Evolutionary conservation across 208 protist species (phyloP), one percentile per base, ranked within the genome.

Genomic region (Leishmania aethiopica): DNA sequence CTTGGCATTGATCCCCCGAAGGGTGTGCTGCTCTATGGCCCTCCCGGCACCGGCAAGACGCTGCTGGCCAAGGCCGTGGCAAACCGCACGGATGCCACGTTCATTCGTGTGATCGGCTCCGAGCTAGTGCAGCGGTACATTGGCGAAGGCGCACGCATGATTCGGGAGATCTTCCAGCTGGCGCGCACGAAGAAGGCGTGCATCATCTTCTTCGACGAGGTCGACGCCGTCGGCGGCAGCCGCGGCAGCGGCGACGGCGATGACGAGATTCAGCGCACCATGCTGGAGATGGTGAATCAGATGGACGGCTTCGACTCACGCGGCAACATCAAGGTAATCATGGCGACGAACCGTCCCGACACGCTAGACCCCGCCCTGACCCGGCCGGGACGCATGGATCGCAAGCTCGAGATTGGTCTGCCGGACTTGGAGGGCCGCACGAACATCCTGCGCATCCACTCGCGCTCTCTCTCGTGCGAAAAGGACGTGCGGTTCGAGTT

Each of bases 181-280:
- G 99, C 99, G 7, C 88, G 99, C 51, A 97, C 96, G 4, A 99
- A 99, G 88, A 99, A 99, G 91, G 98, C 99, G 75, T 99, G 98
- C 86, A 99, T 99, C 79, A 99, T 99, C 84, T 99, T 99, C 89
- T 99, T 99, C 87, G 99, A 99, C 87, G 99, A 99, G 93, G 98
- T 99, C 42, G 99, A 99, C 86, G 99, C 99, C 35, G 99, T 99
- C 75, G 99, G 99, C 77, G 98, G 97, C 45, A 93, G 92, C 35
- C 91, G 97, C 53, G 96, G 93, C 74, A 91, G 93, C 28, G 92
- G 91, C 35, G 95, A 96, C 81, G 99, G 98, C 75, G 99, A 99
- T 84, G 99, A 99, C 82, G 99, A 99, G 88, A 99, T 99, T 32
- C 99, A 99, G 88, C 93, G 99, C 60, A 99, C 99, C 13, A 99